Evolutionary conservation across 768 basidiomycete species (phyloP), one percentile per base, ranked within the genome.

Genomic region (Lactifluus volemus): DNA sequence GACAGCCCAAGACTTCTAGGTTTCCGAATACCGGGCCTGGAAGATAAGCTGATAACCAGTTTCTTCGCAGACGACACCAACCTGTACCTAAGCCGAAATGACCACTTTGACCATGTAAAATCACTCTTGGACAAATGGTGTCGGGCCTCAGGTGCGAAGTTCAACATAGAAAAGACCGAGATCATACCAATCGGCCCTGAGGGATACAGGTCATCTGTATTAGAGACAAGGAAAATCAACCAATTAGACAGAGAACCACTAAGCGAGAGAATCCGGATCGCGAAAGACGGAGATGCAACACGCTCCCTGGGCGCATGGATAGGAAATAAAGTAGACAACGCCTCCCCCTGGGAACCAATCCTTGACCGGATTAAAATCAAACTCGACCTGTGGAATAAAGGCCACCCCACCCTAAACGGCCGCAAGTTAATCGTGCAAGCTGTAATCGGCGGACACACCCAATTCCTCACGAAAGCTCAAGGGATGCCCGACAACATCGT

Each of bases 151-250:
- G 66, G 71, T 0, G 78, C 78, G 0, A 75, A 73, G 44, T 81
- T 80, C 64, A 80, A 79, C 53, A 59, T 66, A 0, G 50, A 53
- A 0, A 81, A 81, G 63, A 79, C 77, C 0, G 70, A 73, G 38
- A 61, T 76, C 1, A 68, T 78, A 1, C 76, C 75, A 0, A 66
- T 77, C 0, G 75, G 77, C 0, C 45, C 60, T 3, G 38, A 30
- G 2, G 70, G 63, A 60, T 51, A 71, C 34, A 11, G 30, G 2
- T 56, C 0, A 8, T n/a, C 14, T 15, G 19, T 4, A 4, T 42
- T 1, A 3, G 36, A 5, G n/a, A n/a, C n/a, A n/a, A n/a, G n/a
- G n/a, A 41, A 44, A 15, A 39, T 50, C 1, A n/a, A 38, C n/a
- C 4, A 21, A 3, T 0, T 7, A 9, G 47, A 50, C 6, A 6